Base-by-base conservation (phyloP, 805 yeast genomes). In the Myxozyma sirexii region DNA sequence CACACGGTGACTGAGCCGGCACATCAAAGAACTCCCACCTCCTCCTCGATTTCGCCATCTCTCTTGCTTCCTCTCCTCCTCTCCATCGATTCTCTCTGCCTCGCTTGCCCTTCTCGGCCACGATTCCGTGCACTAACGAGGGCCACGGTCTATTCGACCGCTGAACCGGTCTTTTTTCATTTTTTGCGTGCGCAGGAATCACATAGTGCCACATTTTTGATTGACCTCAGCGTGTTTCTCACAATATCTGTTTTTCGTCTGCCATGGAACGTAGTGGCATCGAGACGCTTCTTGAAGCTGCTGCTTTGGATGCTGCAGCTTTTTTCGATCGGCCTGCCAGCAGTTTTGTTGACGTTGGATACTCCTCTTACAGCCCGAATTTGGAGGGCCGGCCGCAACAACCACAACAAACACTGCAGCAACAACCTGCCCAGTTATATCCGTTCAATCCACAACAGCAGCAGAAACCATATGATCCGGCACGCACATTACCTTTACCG, bases 221-320 rank as follows among this genome's bases (percentile, higher is more conserved):
- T 38, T 3, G 21, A n/a, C 35, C 23, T n/a, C 39, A 21, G 15
- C 15, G 24, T 23, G 39, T 29, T 31, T 46, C 50, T 29, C 31
- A 2, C 33, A 29, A 13, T n/a, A 15, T 31, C 21, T 31, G 26
- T 38, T 39, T 29, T 19, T 29, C 50, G 38, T 19, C 43, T 37
- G 43, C 31, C 24, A 60, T 59, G 64, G 64, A 56, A 37, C 49
- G 63, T 37, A 56, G 59, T 35, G 65, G 65, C 35, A 58, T 62
- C 44, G 65, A 62, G 57, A 62, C 65, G 6, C 65, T 62, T 4
- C 58, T 62, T 37, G 64, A 62, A 55, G 65, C 65, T 29, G 65
- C 65, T n/a, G 65, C 65, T n/a, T 45, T 62, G 12, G 65, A 62
- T 45, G 65, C 65, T 13, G 65, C 65, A 7, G 26, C 54, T 4